Conservation (phyloP, 1,139 yeast species). For the Kodamaea anthophila region DNA sequence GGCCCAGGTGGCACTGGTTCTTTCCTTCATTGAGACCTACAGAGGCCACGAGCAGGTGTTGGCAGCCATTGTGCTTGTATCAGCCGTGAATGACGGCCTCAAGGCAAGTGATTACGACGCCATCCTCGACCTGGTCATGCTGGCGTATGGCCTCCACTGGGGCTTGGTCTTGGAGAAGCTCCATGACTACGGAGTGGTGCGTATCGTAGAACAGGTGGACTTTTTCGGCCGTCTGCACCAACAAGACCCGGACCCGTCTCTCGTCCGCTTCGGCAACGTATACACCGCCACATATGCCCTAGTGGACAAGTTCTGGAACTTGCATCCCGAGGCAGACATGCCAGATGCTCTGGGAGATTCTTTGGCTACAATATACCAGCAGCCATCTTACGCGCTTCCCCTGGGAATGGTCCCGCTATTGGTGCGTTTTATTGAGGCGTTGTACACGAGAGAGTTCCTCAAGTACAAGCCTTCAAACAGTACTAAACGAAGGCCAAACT, state of each 20-base stretch:
- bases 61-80: conserved; percentile 45
- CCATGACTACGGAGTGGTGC: conserved; percentile 21
- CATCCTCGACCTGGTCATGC: conserved; percentile 45
- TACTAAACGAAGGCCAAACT: conserved; percentile 35
- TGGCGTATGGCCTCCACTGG: conserved; percentile 54
- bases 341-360: conserved; percentile 7
- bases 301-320: conserved; percentile 40
- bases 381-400: conserved; percentile 49
- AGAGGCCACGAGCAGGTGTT: conserved; percentile 21
- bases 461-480: conserved; percentile 39
- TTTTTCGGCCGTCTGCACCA: conserved; percentile 24
- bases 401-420: conserved; percentile 47
- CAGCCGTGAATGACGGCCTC: conserved; percentile 60
- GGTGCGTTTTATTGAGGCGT: conserved; percentile 44
- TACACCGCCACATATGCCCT: conserved; percentile 32
- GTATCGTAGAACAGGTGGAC: conserved; percentile 19
- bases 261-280: conserved; percentile 18
- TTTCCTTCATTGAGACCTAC: conserved; percentile 37
- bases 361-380: conserved; percentile 24
- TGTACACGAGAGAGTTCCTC: conserved; percentile 42
- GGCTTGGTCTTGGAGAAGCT: conserved; percentile 25
- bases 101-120: conserved; percentile 50
- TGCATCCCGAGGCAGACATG: conserved; percentile 29
- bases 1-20: conserved; percentile 42
- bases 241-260: conserved; percentile 1